Conservation (phyloP, 2,329 filamentous ascomycete species). For the Fusarium piperis region DNA sequence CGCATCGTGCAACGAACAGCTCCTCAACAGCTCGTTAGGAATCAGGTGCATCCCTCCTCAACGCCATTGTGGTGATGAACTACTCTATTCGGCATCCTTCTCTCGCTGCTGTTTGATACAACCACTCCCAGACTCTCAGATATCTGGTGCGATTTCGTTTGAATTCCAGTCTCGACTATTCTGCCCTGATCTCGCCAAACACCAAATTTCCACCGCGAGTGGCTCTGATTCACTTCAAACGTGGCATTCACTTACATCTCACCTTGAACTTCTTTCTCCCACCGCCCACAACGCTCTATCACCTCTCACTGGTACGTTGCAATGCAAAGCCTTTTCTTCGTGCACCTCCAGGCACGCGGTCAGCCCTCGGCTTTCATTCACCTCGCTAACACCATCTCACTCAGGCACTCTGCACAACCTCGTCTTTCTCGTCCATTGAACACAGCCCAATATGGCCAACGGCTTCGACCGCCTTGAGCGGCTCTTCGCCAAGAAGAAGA, state of each 20-base stretch:
- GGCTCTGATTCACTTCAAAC: constrained; percentile 33
- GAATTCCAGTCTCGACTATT: constrained; percentile 18
- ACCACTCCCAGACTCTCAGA: constrained; percentile 26
- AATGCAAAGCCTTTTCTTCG: constrained; percentile 14
- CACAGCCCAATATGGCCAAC: constrained; percentile 54
- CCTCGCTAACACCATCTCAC: constrained; percentile 37
- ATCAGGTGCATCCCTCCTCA: background rate
- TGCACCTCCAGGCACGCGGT: constrained; percentile 16
- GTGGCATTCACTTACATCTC: constrained; percentile 18
- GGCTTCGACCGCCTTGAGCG: constrained; percentile 61
- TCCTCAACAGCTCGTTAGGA: background rate
- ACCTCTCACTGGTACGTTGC: constrained; percentile 31
- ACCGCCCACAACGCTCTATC: constrained; percentile 4
- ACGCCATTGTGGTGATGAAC: constrained; percentile 24
- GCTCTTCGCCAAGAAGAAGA: constrained; percentile 60
- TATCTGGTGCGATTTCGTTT: constrained; percentile 19
- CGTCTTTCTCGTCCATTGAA: constrained; percentile 29
- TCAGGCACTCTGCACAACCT: constrained; percentile 39
- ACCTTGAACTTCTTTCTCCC: constrained; percentile 10
- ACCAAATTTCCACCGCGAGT: constrained; percentile 25
- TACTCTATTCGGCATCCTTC: background rate
- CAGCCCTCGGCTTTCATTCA: constrained; percentile 6
- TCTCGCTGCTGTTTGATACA: constrained; percentile 33
- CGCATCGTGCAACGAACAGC: background rate
- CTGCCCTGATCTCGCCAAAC: constrained; percentile 24